Evolutionary conservation across 202 grass and related monocot species (phyloP), one percentile per base, ranked within the genome.

Genomic region (Panicum virgatum): DNA sequence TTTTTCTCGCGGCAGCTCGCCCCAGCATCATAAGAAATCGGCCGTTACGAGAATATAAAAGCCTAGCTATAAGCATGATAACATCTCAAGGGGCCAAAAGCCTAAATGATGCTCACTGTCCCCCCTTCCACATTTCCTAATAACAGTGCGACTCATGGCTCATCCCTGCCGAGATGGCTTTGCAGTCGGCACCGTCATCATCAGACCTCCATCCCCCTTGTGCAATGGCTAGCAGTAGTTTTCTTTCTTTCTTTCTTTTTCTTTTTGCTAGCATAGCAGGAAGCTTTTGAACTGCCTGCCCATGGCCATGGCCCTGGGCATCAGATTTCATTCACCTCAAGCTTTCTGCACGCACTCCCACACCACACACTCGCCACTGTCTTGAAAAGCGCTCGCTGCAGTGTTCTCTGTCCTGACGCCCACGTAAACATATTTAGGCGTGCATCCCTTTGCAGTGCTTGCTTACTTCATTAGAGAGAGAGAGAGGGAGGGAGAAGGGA

Each of bases 271-370:
- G n/a, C n/a, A n/a, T n/a, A n/a, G 12, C 13, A 34, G 22, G 19
- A 87, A 18, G 40, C 69, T 72, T 87, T 69, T 46, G 38, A 71
- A 87, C 73, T 56, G 36, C 72, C 53, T n/a, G n/a, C n/a, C n/a
- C n/a, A n/a, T n/a, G n/a, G n/a, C n/a, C 71, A 18, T 37, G 75
- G 68, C 11, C 66, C 3, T 59, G 57, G 32, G 64, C 64, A 80
- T 80, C 72, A 20, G 63, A 77, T 57, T 72, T 86, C 16, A 47
- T 50, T 48, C 65, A 18, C 3, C 3, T 30, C n/a, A 34, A 12
- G 78, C 82, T 89, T 77, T 89, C 59, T 77, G 78, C 87, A 89
- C 88, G 48, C 84, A 79, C 22, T 79, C 80, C 61, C 88, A 87
- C 79, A 87, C 38, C 71, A 36, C 84, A 84, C 76, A 72, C n/a